These are phyloP conservation scores for Phalaenopsis aphrodite DNA, from an alignment of 106 monocot genomes.

Conservation along the genomic window DNA sequence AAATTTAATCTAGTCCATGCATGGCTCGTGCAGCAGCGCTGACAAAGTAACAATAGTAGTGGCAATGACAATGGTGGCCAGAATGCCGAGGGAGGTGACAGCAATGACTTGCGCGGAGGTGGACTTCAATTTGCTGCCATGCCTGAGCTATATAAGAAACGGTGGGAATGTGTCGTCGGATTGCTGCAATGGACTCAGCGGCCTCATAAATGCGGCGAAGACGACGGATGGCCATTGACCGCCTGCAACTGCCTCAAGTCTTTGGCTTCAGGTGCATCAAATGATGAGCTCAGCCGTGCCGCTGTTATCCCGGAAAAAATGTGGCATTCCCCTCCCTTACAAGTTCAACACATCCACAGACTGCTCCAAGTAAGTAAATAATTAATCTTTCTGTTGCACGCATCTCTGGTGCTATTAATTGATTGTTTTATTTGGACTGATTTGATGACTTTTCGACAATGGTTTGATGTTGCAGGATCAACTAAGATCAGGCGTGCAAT, in stretches of 20 bases:
- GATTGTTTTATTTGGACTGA: background rate
- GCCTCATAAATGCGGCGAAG: background rate
- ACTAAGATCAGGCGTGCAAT: too few relatives aligned
- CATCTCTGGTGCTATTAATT: background rate
- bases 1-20: too few relatives aligned
- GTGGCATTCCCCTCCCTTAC: slow-evolving; percentile 5
- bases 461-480: too few relatives aligned
- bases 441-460: too few relatives aligned
- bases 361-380: slow-evolving; percentile 15
- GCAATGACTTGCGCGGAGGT: slow-evolving; percentile 2
- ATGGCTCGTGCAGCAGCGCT: background rate
- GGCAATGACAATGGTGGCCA: background rate
- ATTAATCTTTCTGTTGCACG: background rate
- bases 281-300: background rate
- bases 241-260: slow-evolving; percentile 22
- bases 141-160: background rate
- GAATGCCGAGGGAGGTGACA: background rate
- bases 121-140: slow-evolving; percentile 2
- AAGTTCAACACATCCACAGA: slow-evolving; percentile 11
- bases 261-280: slow-evolving; percentile 1
- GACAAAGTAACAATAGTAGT: background rate
- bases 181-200: slow-evolving; percentile 11
- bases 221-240: slow-evolving; percentile 3
- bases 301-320: slow-evolving; percentile 6
- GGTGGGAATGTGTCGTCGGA: background rate